Evolutionary conservation across 2,329 filamentous ascomycete species (phyloP), one percentile per base, ranked within the genome.

Genomic region (Sclerotinia spermophila): DNA sequence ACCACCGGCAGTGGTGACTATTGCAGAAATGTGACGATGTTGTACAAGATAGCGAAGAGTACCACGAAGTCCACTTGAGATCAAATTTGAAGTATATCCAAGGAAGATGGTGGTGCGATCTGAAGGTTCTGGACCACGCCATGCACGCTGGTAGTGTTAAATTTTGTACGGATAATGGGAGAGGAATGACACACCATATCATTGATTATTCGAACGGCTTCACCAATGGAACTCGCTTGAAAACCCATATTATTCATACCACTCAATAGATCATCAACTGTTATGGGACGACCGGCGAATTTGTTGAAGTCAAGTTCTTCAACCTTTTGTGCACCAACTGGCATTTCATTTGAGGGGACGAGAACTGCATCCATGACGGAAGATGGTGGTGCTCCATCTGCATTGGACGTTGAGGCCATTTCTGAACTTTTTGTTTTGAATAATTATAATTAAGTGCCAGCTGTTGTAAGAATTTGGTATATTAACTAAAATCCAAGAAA

Each of bases 31-130:
- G 79, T 98, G 94, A 73, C 90, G 90, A 83, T 99, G 94, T 82
- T 98, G 88, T 59, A 96, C 94, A 0, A 99, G 88, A 83, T 94
- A 99, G 70, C 96, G 92, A 74, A 99, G 84, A 48, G 94, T 94
- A 75, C 97, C 94, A 68, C 96, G 89, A 42, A 99, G 87, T 13
- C 96, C 96, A 5, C 95, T 99, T 0, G 96, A 98, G 78, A 99
- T 97, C 76, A 99, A 86, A 80, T 99, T 99, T 66, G 93, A 97
- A 15, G 96, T 99, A 83, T 97, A 99, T 71, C 96, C 96, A 13
- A 99, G 88, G 82, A 99, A 98, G 76, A 99, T 95, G 72, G 96
- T 98, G 27, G 96, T 96, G 77, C 87, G 87, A 38, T 91, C 89
- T 21, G 88, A 88, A 2, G 92, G 92, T 78, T 94, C 92, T 0